Percentiles rank a stretch among this genome's conserved stretches.
Conservation (phyloP, 768 basidiomycete genomes). For the Trichaptum fuscoviolaceum region DNA sequence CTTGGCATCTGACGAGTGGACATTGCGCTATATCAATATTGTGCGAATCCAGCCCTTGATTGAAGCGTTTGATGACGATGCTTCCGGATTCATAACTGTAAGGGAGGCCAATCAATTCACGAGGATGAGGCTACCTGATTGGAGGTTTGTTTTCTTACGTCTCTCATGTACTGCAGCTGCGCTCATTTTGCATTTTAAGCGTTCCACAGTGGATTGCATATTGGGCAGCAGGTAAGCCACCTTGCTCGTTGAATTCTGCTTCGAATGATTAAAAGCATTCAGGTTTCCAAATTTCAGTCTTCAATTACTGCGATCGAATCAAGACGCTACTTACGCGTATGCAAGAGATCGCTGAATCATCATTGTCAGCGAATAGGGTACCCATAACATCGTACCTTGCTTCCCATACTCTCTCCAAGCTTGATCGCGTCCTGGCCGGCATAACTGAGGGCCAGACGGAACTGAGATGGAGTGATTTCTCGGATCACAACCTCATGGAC, state of each 20-base stretch:
- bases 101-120: conserved; percentile 21
- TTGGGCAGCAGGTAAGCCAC: not conserved
- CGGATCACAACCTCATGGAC: conserved; percentile 12
- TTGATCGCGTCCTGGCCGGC: conserved; percentile 14
- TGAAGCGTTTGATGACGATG: conserved; percentile 39
- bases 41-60: conserved; percentile 28
- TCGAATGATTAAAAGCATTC: no score
- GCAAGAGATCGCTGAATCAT: not conserved
- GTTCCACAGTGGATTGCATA: not conserved
- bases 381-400: conserved; percentile 5
- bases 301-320: conserved; percentile 17
- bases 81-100: conserved; percentile 32
- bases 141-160: conserved; percentile 6
- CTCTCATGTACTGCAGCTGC: not conserved
- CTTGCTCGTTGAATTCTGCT: conserved; percentile 11
- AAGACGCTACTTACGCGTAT: conserved; percentile 11
- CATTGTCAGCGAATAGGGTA: conserved; percentile 8
- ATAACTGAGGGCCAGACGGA: conserved; percentile 6
- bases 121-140: conserved; percentile 12
- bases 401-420: conserved; percentile 1
- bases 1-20: conserved; percentile 27
- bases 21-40: conserved; percentile 30
- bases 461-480: conserved; percentile 6
- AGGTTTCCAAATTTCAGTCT: conserved; percentile 16
- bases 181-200: not conserved